Evolutionary conservation across 2,329 filamentous ascomycete species (phyloP), one percentile per base, ranked within the genome.

Genomic region (Dactylellina cionopaga): DNA sequence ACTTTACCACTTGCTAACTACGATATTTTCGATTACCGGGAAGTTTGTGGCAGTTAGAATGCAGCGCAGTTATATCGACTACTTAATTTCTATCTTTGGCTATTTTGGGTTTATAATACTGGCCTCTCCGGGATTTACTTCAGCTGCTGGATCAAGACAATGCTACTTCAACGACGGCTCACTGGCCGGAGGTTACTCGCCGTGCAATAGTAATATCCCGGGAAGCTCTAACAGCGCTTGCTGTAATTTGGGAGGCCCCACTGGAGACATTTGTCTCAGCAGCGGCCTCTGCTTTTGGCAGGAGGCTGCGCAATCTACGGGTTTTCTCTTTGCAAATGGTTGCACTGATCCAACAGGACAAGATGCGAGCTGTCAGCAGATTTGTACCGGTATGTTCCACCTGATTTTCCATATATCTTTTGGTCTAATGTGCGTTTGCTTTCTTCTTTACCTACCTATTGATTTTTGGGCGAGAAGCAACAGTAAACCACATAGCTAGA

Each of bases 91-190:
- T 19, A 44, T 19, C 5, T 44, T 47, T 25, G 24, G 44, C 24
- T 25, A 27, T 15, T 24, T 47, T 29, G 19, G 44, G 24, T 13
- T 47, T 19, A 29, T 47, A 10, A 2, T 47, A 25, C 44, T 47
- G 10, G 24, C 44, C 29, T 47, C 19, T 13, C 19, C 44, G 24
- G 24, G 15, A 11, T 7, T 47, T 27, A 27, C 44, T 7, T 5
- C 29, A 1, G 44, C 44, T 15, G n/a, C n/a, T n/a, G n/a, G n/a
- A n/a, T 10, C 9, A 15, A 27, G 22, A 25, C 44, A 47, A 47
- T 47, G 44, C 19, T 47, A 47, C 19, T 47, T 47, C 10, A 47
- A 47, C 24, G 44, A 47, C 44, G 44, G 44, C 11, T 27, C 44
- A 13, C 7, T 7, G 7, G 44, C 44, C 3, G 11, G 11, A 11